Evolutionary conservation across 306 rosid species (phyloP), one percentile per base, ranked within the genome.

Genomic region (Prunus mira): DNA sequence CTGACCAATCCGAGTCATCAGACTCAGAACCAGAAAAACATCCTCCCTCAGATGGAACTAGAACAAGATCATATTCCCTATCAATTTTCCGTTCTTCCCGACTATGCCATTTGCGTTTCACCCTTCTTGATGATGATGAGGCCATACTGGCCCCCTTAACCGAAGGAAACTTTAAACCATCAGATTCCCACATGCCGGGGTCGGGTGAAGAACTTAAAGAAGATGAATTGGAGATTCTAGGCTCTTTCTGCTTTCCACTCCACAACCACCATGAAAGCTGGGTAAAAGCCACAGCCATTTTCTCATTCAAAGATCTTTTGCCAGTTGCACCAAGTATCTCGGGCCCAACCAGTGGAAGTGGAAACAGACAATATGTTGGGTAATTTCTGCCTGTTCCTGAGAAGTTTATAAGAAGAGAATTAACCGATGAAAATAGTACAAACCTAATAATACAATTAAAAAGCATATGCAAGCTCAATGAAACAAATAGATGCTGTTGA

Each of bases 1-100:
- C 84, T 3, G 99, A 92, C 97, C 97, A 95, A 79, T 95, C 97
- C 11, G 99, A 95, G 76, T 79, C 97, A 75, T 89, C 97, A 45
- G 97, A 88, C 43, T 95, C 99, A 14, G 93, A 89, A 71, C 88
- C 97, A 70, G 97, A 92, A 75, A 92, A 86, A 78, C 97, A 89
- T 38, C 85, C 99, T 24, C 97, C 96, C 80, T 92, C 97, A 57
- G 99, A 90, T 70, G 99, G 93, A 78, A 95, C 97, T 32, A 95
- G 84, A 86, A 95, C 97, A 80, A 88, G 83, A 85, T 95, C 99
- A 73, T 85, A 89, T 56, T 92, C 97, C 77, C 81, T 82, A 72
- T 92, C 99, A 18, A 92, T 80, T 80, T 84, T 95, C 88, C 90
- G 81, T 79, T 95, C 93, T 87, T 95, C 96, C 69, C 97, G 88